Evolutionary conservation across 2,329 filamentous ascomycete genomes (phyloP).

Genomic region (Drechslerella stenobrocha): DNA sequence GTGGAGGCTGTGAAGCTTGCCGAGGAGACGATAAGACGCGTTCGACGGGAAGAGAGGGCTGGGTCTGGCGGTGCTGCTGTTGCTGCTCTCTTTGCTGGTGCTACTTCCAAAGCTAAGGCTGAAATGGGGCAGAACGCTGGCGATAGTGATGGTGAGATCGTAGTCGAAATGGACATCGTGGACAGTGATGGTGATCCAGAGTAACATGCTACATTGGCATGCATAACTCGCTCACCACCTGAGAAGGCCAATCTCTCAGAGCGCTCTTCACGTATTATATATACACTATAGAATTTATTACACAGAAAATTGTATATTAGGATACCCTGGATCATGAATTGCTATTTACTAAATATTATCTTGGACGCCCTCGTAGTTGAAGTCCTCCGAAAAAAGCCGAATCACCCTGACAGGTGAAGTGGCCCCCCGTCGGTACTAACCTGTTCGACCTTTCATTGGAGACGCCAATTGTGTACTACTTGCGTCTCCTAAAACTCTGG

Average conservation of each 20-base stretch:
- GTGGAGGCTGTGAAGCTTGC: constrained; percentile 71
- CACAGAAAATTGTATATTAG: constrained; percentile 2
- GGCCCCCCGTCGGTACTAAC: no score
- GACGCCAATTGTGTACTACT: no score
- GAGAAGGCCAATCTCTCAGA: no score
- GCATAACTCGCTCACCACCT: no score
- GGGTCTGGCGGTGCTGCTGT: constrained; percentile 12
- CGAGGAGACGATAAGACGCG: constrained; percentile 36
- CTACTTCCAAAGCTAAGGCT: not conserved
- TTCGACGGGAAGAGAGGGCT: constrained; percentile 20
- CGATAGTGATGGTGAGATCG: constrained; percentile 19
- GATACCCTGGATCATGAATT: constrained; percentile 28
- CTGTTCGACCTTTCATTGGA: no score
- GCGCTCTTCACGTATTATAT: no score
- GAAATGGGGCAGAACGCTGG: not conserved
- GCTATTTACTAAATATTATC: no score
- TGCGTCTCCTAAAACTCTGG: no score
- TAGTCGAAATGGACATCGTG: constrained; percentile 27
- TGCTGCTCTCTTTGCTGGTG: constrained; percentile 12
- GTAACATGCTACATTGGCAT: not conserved
- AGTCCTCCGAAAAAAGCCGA: no score
- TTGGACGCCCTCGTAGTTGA: no score
- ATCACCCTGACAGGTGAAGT: no score
- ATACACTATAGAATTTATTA: not conserved
- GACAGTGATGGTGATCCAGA: constrained; percentile 30